A percentile compares a stretch with the other conserved stretches of the same genome.
These are phyloP conservation scores for Mycosphaerella arachidis DNA, from an alignment of 2,329 filamentous ascomycete genomes.

Conservation along the genomic window DNA sequence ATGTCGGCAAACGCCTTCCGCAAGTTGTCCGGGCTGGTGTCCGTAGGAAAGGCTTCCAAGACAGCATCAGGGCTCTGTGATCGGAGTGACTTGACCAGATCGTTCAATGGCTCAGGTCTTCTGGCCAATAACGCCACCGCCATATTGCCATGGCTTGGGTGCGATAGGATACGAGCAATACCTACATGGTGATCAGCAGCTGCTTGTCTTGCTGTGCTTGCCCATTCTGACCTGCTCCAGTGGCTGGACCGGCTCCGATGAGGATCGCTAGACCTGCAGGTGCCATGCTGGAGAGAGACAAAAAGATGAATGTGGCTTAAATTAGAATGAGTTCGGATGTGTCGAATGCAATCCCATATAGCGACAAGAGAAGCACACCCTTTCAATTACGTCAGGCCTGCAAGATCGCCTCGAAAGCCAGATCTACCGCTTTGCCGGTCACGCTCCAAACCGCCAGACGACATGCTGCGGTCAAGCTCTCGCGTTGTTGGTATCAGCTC, in stretches of 20 bases:
- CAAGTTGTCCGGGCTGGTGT: slow-evolving; percentile 47
- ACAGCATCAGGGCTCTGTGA: slow-evolving; percentile 41
- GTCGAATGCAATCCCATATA: background rate
- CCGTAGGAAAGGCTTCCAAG: slow-evolving; percentile 50
- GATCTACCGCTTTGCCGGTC: too few species aligned
- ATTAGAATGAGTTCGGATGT: background rate
- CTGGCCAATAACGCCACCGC: slow-evolving; percentile 53
- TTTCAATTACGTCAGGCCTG: too few species aligned
- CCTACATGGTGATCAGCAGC: slow-evolving; percentile 29
- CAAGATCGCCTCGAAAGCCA: too few species aligned
- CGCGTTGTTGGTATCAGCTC: too few species aligned
- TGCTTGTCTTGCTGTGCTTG: too few species aligned
- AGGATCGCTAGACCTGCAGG: slow-evolving; percentile 49
- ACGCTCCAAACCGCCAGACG: too few species aligned
- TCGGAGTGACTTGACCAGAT: slow-evolving; percentile 41
- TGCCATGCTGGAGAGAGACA: slow-evolving; percentile 35
- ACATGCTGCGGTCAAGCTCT: too few species aligned
- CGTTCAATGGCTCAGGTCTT: slow-evolving; percentile 43
- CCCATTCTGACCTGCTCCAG: slow-evolving; percentile 22
- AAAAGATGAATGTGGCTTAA: background rate
- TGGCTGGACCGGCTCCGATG: slow-evolving; percentile 48
- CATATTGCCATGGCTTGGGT: slow-evolving; percentile 50
- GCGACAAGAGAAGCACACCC: background rate
- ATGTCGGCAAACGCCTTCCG: slow-evolving; percentile 49
- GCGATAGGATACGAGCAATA: slow-evolving; percentile 53